Conservation (phyloP, 2,329 filamentous ascomycete species). For the Claviceps capensis region DNA sequence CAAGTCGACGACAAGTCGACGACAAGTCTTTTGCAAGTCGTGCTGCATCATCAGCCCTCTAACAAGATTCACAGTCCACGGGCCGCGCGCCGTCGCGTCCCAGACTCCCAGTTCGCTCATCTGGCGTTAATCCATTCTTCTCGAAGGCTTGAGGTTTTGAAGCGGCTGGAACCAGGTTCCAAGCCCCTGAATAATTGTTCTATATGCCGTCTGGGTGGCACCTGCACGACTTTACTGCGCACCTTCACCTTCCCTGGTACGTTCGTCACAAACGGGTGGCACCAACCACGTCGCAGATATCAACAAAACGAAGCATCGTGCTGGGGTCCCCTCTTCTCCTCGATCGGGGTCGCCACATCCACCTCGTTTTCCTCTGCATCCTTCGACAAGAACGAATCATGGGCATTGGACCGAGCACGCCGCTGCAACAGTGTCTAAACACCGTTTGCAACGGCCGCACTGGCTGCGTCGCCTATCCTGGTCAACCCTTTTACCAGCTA, state of each 20-base stretch:
- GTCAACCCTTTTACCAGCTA: constrained; percentile 28
- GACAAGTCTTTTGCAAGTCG: background rate
- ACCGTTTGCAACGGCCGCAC: constrained; percentile 29
- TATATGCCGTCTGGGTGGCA: background rate
- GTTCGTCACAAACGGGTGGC: background rate
- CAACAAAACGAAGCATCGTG: background rate
- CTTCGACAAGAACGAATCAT: constrained; percentile 15
- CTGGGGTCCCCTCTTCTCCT: background rate
- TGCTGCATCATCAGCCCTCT: background rate
- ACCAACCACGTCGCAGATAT: background rate
- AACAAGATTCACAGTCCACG: background rate
- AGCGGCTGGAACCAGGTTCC: background rate
- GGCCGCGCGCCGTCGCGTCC: background rate
- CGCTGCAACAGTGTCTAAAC: constrained; percentile 31
- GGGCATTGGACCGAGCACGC: constrained; percentile 28
- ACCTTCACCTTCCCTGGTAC: background rate
- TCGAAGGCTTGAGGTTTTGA: background rate
- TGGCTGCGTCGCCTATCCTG: constrained; percentile 33
- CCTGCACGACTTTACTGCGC: background rate
- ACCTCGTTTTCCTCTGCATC: background rate
- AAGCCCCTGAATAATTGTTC: background rate
- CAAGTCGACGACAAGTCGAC: background rate
- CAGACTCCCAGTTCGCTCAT: background rate
- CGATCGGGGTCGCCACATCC: background rate
- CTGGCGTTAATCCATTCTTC: background rate